Evolutionary conservation across 2,329 filamentous ascomycete genomes (phyloP).

Genomic region (Zelopaecilomyces penicillatus): DNA sequence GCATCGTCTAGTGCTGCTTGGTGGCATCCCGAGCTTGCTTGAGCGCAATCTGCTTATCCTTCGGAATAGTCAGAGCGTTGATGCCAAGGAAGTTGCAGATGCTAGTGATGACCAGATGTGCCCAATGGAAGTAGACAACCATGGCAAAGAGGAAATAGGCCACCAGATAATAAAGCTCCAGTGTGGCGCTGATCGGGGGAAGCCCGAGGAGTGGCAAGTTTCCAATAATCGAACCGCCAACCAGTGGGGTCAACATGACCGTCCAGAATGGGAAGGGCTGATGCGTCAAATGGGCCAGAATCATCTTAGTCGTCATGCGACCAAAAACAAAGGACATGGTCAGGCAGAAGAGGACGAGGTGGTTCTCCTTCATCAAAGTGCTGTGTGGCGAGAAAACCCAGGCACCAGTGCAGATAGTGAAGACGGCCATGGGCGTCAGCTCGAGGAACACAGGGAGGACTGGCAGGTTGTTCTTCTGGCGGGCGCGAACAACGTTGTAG

Average conservation of each 20-base stretch:
- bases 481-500: constrained; percentile 71
- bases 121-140: constrained; percentile 89
- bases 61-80: constrained; percentile 81
- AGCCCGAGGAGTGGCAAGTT: constrained; percentile 76
- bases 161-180: constrained; percentile 76
- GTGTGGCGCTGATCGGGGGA: constrained; percentile 50
- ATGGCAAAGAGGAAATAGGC: constrained; percentile 75
- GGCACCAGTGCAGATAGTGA: constrained; percentile 61
- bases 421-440: constrained; percentile 86
- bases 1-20: constrained; percentile 22
- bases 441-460: constrained; percentile 80
- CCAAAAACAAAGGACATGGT: constrained; percentile 97
- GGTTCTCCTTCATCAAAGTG: constrained; percentile 70
- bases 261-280: constrained; percentile 98
- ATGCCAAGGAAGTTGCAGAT: constrained; percentile 92
- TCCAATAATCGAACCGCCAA: constrained; percentile 73
- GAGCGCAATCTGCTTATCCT: constrained; percentile 51
- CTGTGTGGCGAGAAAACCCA: constrained; percentile 93
- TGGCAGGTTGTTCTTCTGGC: constrained; percentile 62
- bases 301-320: constrained; percentile 98
- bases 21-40: constrained; percentile 30
- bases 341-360: constrained; percentile 83
- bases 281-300: constrained; percentile 84
- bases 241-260: constrained; percentile 75
- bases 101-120: constrained; percentile 77